Evolutionary conservation across 2,329 filamentous ascomycete genomes (phyloP).

Genomic region (Fusarium sp.): DNA sequence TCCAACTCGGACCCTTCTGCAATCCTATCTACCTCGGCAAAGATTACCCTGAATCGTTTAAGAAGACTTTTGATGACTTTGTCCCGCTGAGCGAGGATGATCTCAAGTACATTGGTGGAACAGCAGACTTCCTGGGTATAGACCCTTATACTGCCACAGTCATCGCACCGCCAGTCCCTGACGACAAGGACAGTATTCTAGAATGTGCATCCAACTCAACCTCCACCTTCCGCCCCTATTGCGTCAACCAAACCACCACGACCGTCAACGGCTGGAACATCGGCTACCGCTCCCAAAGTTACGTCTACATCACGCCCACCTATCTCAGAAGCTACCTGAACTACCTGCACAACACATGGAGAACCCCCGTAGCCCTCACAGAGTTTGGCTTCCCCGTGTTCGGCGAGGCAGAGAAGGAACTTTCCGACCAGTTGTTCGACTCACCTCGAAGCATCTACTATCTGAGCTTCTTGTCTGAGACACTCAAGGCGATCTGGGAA

Average conservation of each 20-base stretch:
- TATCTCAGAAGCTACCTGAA: constrained; percentile 67
- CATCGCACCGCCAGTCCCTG: constrained; percentile 58
- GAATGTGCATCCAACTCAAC: constrained; percentile 61
- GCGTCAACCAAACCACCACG: constrained; percentile 60
- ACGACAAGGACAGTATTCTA: constrained; percentile 55
- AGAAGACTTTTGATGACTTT: constrained; percentile 59
- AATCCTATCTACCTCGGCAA: constrained; percentile 65
- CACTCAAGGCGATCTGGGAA: constrained; percentile 66
- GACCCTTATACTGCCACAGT: constrained; percentile 70
- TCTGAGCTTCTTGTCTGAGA: constrained; percentile 64
- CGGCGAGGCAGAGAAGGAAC: constrained; percentile 56
- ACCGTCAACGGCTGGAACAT: constrained; percentile 68
- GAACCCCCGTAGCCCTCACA: constrained; percentile 59
- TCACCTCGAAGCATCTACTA: constrained; percentile 67
- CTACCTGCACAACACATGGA: constrained; percentile 71
- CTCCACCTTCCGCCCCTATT: constrained; percentile 62
- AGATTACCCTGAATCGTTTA: constrained; percentile 62
- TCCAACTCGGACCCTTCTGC: constrained; percentile 62
- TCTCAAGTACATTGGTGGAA: constrained; percentile 61
- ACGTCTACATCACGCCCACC: constrained; percentile 69
- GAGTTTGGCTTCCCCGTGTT: constrained; percentile 71
- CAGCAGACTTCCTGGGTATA: constrained; percentile 67
- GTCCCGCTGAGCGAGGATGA: constrained; percentile 61
- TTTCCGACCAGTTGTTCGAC: constrained; percentile 66
- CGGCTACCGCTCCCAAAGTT: constrained; percentile 66